phyloP scores from a whole-genome alignment of 129 eudicot genomes.

The Chrysanthemum makinoi region DNA sequence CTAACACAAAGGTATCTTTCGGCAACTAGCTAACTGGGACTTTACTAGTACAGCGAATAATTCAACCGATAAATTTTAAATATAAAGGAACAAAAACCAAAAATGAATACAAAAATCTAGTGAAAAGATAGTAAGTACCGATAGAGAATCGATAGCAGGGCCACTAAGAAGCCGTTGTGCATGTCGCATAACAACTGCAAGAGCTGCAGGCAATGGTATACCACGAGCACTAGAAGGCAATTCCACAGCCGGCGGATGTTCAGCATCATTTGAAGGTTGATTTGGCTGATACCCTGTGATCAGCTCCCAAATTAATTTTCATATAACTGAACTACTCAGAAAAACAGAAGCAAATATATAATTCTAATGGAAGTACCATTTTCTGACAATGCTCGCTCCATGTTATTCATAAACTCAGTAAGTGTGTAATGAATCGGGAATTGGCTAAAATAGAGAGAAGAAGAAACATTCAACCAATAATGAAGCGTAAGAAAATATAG shows the following conservation, averaged over 20 bases:
- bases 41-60: too few relatives aligned
- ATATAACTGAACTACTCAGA: not conserved
- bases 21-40: too few relatives aligned
- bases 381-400: slow-evolving; percentile 70
- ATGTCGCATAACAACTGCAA: slow-evolving; percentile 60
- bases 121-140: slow-evolving; percentile 46
- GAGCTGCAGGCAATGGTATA: slow-evolving; percentile 60
- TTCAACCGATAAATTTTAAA: not conserved
- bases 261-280: slow-evolving; percentile 41
- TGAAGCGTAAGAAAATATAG: slow-evolving; percentile 3
- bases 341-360: not conserved
- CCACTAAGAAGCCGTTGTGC: slow-evolving; percentile 73
- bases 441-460: slow-evolving; percentile 53
- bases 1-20: not conserved
- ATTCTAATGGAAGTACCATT: slow-evolving; percentile 42
- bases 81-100: not conserved
- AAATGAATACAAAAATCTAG: not conserved
- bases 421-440: slow-evolving; percentile 90
- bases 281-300: slow-evolving; percentile 51
- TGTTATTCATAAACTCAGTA: slow-evolving; percentile 67
- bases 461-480: slow-evolving; percentile 14
- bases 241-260: slow-evolving; percentile 33
- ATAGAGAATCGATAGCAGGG: slow-evolving; percentile 56
- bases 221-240: slow-evolving; percentile 68
- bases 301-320: not conserved